Base-by-base conservation (phyloP, 169 alveolate species). In the Plasmodium inui region DNA sequence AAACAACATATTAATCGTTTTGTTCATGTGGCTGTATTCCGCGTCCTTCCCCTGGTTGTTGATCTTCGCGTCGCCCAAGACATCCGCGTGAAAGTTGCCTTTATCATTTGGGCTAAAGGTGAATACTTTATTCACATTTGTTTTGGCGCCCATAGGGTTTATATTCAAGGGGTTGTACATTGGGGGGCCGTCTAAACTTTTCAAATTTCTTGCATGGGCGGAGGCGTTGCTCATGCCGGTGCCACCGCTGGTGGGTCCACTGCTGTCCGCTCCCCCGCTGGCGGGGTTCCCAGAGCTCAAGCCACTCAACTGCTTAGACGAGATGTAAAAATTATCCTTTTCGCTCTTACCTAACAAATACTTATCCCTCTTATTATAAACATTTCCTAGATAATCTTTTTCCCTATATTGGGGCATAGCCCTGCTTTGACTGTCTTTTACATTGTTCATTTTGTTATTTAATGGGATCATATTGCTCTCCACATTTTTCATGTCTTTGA, bases 371-470 rank as follows among this genome's bases (percentile, higher is more conserved):
- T 86, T 76, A 8, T 67, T 67, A 53, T 78, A 50, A 73, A 86
- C 34, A 74, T 76, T 76, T 86, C 57, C 93, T 37, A 86, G n/a
- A 61, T 86, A 86, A 76, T 86, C 93, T 12, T 76, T 86, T 76
- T 86, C 86, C 82, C 53, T 78, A 88, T 78, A 79, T 19, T 57
- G 82, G 17, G 57, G 90, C 8, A 88, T 78, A 28, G 76, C 2
- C n/a, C 50, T 37, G 34, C 46, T 88, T 39, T 78, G 82, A 19
- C 71, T 88, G 12, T 88, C 94, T 28, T 79, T 88, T 2, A 80
- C 50, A 39, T 32, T 88, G 50, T 57, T 88, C 6, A 79, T 57
- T 88, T 80, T 88, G 37, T 88, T 88, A 30, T 88, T 88, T 61
- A 44, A 39, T 12, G 72, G 72, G 28, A 55, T 19, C 22, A 78